These are phyloP conservation scores for Phytophthora colocasiae DNA, from an alignment of 352 stramenopile species.

Conservation along the genomic window DNA sequence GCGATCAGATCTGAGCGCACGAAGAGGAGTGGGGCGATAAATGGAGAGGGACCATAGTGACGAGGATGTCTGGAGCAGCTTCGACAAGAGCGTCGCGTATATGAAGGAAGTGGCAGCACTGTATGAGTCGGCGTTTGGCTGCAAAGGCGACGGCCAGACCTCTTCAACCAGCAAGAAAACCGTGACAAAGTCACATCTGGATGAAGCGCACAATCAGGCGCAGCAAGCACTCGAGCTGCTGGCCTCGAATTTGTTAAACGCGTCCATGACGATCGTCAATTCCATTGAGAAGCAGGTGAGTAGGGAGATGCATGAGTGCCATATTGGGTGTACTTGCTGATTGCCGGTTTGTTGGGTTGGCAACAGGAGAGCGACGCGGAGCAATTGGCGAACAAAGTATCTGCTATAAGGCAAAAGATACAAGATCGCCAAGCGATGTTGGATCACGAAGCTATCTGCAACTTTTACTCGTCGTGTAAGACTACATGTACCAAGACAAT, in stretches of 20 bases:
- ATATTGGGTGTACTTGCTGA: not conserved
- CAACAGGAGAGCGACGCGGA: conserved; percentile 28
- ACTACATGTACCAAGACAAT: not conserved
- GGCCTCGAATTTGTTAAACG: conserved; percentile 64
- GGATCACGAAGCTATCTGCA: conserved; percentile 17
- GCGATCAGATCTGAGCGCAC: no score
- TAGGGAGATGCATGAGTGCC: not conserved
- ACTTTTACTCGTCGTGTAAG: conserved; percentile 24
- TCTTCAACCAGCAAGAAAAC: conserved; percentile 21
- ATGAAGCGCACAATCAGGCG: conserved; percentile 54
- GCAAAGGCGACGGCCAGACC: not conserved
- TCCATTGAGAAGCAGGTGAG: conserved; percentile 51
- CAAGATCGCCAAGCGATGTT: conserved; percentile 21
- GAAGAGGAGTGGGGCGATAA: not conserved
- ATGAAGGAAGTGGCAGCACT: conserved; percentile 54
- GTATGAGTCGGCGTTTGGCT: conserved; percentile 57
- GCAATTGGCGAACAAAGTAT: conserved; percentile 16
- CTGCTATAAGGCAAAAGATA: conserved; percentile 19
- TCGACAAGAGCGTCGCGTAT: conserved; percentile 65
- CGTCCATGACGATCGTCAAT: conserved; percentile 46
- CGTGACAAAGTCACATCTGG: conserved; percentile 45
- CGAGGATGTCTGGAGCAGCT: conserved; percentile 51
- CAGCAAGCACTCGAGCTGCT: conserved; percentile 64
- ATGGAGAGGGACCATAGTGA: conserved; percentile 3
- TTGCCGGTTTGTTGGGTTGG: not conserved